A percentile compares a stretch with the other conserved stretches of the same genome.
Conservation (phyloP, 1,284 basidiomycete genomes). For the Ustilago bromivora region DNA sequence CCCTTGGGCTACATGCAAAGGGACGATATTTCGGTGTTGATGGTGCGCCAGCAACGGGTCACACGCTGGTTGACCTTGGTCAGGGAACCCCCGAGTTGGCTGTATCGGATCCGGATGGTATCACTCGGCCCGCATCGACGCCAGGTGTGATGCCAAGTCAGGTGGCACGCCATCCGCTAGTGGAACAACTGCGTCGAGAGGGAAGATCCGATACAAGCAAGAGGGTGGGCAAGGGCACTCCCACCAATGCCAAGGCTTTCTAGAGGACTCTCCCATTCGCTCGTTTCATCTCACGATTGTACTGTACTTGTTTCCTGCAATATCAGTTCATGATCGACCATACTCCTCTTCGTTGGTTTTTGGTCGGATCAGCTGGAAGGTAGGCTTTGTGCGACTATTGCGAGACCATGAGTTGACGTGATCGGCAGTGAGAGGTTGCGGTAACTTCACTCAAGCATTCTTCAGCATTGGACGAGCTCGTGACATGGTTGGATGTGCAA, state of each 20-base stretch:
- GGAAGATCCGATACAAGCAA: conserved; percentile 41
- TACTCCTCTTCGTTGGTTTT: neutral
- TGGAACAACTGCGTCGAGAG: conserved; percentile 44
- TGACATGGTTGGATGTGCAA: neutral
- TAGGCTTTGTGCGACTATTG: neutral
- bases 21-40: conserved; percentile 39
- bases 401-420: too few species aligned
- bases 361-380: neutral
- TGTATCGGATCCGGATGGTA: conserved; percentile 34
- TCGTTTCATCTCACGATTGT: conserved; percentile 5
- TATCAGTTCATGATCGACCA: conserved; percentile 1
- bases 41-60: conserved; percentile 7
- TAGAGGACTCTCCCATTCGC: conserved; percentile 1
- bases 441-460: too few species aligned
- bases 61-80: conserved; percentile 42
- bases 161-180: conserved; percentile 43
- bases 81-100: conserved; percentile 34
- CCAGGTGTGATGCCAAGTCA: conserved; percentile 40
- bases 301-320: conserved; percentile 17
- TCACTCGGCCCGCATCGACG: conserved; percentile 41
- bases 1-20: conserved; percentile 15
- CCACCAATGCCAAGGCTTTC: conserved; percentile 39
- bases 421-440: too few species aligned
- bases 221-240: conserved; percentile 49
- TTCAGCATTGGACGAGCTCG: neutral